Percentiles rank a stretch among this genome's conserved stretches.
These are phyloP conservation scores for Trichosporon ovoides DNA, from an alignment of 1,284 basidiomycete genomes.

Conservation along the genomic window DNA sequence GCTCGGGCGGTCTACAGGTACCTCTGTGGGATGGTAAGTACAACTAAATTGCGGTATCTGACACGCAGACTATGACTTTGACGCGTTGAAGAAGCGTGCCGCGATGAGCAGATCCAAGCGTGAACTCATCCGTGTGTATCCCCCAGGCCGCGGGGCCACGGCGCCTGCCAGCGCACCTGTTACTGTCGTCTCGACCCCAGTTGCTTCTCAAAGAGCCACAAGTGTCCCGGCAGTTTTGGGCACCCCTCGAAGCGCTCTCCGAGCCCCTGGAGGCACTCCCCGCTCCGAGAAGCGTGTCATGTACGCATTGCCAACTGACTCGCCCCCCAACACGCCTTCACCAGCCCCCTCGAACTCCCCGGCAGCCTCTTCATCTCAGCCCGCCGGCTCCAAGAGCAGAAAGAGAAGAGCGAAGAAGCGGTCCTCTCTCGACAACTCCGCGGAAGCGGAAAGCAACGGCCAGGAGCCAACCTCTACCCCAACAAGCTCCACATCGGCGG, in stretches of 20 bases:
- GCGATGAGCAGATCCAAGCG: conserved; percentile 14
- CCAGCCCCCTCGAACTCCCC: not conserved
- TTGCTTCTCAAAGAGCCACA: not conserved
- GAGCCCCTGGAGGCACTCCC: conserved; percentile 8
- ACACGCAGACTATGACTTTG: conserved; percentile 31
- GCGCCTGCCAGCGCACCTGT: not conserved
- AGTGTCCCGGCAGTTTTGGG: not conserved
- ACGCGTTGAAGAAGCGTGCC: conserved; percentile 28
- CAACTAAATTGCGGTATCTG: not conserved
- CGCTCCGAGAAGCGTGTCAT: conserved; percentile 14
- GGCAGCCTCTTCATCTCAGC: not conserved
- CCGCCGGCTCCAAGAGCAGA: not conserved
- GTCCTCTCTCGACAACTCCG: not conserved
- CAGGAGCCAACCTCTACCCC: too few relatives aligned
- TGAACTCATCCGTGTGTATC: conserved; percentile 19
- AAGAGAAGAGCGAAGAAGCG: not conserved
- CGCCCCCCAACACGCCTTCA: conserved; percentile 8
- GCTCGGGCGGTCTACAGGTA: conserved; percentile 27
- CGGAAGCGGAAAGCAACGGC: not conserved
- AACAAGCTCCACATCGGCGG: too few relatives aligned
- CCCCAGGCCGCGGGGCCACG: conserved; percentile 9
- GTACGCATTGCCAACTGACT: conserved; percentile 8
- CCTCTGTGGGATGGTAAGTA: conserved; percentile 34
- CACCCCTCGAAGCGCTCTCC: conserved; percentile 13
- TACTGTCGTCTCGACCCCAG: not conserved